Base-by-base conservation (phyloP, 192 early-diverging fungal species). In the Lobulomyces angularis region DNA sequence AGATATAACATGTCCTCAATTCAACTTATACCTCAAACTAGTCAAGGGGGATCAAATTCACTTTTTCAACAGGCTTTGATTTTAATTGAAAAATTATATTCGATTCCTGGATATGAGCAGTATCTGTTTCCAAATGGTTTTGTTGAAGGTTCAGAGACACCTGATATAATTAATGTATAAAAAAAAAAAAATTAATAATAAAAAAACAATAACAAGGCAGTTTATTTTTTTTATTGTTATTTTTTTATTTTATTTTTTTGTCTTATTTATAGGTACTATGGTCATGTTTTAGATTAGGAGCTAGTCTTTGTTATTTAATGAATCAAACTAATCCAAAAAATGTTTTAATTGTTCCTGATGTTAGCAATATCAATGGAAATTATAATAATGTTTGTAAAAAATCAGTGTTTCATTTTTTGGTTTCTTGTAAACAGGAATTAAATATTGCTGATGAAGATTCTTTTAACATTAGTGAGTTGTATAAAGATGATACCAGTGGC, bases 401-500 rank as follows among this genome's bases (percentile, higher is more conserved):
- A 35, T 74, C 68, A 17, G 82, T 94, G 32, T 90, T 81, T 59
- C 67, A 76, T 41, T 97, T 97, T 62, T 48, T 93, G 21, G 79
- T 83, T 40, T 80, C 80, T n/a, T 90, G 89, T 21, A 80, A 82
- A 37, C 65, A 75, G 26, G 74, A 88, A 50, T 66, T 82, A 41
- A 35, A 39, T 1, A 51, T 86, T 36, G 65, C 77, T n/a, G 63
- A 61, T 23, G 75, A 90, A 27, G 80, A 88, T 36, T 67, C 82
- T 45, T 86, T 91, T 58, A 74, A 81, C 28, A 77, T 95, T 37
- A 72, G 86, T 4, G 88, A 90, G 37, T 61, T 94, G 25, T 88
- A 81, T 57, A 79, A 84, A 42, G 90, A 95, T 54, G 87, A 97
- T 54, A 97, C 90, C 24, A 92, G 90, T 60, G 84, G 80, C 45